phyloP scores from a whole-genome alignment of 2,329 filamentous ascomycete genomes.

The Karstenula rhodostoma region DNA sequence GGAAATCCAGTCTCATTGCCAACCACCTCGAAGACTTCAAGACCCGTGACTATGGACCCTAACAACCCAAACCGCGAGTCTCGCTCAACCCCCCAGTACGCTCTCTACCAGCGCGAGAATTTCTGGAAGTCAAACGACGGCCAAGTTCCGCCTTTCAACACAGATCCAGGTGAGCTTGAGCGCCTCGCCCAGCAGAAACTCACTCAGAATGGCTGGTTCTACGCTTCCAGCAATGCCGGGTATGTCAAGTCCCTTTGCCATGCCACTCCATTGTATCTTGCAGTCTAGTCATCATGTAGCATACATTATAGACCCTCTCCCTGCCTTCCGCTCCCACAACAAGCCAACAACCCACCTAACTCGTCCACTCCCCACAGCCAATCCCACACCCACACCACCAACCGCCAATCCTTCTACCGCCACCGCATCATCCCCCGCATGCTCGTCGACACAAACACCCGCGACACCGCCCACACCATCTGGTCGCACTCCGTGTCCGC shows the following conservation, averaged over 20 bases:
- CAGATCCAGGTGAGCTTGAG: constrained; percentile 67
- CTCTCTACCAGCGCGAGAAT: constrained; percentile 63
- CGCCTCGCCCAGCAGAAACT: constrained; percentile 64
- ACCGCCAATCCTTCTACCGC: constrained; percentile 70
- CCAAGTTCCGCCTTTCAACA: constrained; percentile 61
- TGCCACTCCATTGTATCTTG: neutral
- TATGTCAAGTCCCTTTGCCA: neutral
- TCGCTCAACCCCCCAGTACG: constrained; percentile 63
- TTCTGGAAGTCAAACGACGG: constrained; percentile 64
- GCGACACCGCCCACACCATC: constrained; percentile 65
- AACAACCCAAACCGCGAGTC: constrained; percentile 61
- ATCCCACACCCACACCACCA: constrained; percentile 63
- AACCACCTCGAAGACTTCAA: neutral
- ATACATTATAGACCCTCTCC: no score
- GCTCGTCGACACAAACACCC: constrained; percentile 66
- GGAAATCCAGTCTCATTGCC: neutral
- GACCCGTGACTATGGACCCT: constrained; percentile 52
- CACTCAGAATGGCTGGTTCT: constrained; percentile 66
- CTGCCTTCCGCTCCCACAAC: no score
- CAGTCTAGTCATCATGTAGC: no score
- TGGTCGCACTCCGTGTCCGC: constrained; percentile 68
- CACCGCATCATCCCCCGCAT: constrained; percentile 69
- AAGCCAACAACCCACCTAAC: no score
- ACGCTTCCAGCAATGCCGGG: constrained; percentile 66
- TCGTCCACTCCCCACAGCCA: constrained; percentile 38